A percentile compares a stretch with the other conserved stretches of the same genome.
phyloP scores from a whole-genome alignment of 2,329 filamentous ascomycete species.

The Claviceps maximensis region DNA sequence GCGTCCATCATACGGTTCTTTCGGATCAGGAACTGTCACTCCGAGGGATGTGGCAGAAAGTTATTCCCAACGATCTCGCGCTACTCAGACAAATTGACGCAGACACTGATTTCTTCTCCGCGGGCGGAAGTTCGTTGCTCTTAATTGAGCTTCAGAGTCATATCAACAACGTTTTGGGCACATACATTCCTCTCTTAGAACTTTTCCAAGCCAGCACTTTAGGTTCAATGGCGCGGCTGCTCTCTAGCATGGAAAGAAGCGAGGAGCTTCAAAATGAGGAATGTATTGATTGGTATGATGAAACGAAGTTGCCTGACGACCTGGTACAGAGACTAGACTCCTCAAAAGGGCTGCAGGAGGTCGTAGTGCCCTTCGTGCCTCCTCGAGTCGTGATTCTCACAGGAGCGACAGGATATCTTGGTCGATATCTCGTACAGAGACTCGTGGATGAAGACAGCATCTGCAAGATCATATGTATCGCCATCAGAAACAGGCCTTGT shows the following conservation, averaged over 20 bases:
- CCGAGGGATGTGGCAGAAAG: background rate
- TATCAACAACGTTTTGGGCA: background rate
- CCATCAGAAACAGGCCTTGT: conserved; percentile 13
- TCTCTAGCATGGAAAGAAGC: background rate
- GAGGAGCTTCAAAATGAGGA: too few relatives aligned
- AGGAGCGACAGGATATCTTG: conserved; percentile 5
- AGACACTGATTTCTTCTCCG: background rate
- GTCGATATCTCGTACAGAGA: background rate
- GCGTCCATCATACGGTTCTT: background rate
- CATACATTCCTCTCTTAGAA: background rate
- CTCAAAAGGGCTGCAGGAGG: background rate
- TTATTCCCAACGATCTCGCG: background rate
- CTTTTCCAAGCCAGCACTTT: background rate
- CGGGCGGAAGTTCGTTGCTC: background rate
- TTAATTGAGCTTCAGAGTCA: background rate
- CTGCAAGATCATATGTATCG: conserved; percentile 28
- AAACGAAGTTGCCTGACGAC: background rate
- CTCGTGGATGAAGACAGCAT: conserved; percentile 16
- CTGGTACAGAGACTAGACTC: background rate
- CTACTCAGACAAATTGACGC: background rate
- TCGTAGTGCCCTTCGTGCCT: background rate
- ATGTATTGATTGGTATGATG: background rate
- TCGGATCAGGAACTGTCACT: background rate
- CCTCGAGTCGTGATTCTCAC: conserved; percentile 3
- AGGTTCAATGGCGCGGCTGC: background rate